Evolutionary conservation across 2,329 filamentous ascomycete genomes (phyloP).

Genomic region (Colletotrichum melonis): DNA sequence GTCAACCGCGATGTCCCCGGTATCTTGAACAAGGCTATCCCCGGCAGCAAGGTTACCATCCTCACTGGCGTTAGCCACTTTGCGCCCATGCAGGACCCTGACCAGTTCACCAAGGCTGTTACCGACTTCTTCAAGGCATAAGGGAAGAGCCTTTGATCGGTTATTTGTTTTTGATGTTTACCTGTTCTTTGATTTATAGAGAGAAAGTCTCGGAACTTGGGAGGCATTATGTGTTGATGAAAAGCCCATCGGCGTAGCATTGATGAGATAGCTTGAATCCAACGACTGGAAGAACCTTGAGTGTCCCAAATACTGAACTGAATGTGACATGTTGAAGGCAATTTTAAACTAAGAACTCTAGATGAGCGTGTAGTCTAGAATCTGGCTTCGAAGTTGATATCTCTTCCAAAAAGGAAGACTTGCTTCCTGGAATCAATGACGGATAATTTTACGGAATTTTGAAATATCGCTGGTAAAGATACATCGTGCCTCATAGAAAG

Average conservation of each 20-base stretch:
- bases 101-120: slow-evolving; percentile 46
- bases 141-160: background rate
- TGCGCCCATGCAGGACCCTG: slow-evolving; percentile 54
- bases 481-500: no score
- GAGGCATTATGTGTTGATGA: background rate
- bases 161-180: background rate
- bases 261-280: background rate
- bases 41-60: slow-evolving; percentile 49
- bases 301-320: background rate
- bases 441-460: no score
- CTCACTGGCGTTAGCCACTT: slow-evolving; percentile 55
- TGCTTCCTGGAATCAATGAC: no score
- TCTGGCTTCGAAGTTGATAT: no score
- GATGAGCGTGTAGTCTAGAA: no score
- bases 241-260: background rate
- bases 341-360: no score
- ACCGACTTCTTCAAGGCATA: slow-evolving; percentile 42
- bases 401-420: no score
- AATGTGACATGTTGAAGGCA: no score
- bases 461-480: no score
- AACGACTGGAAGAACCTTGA: background rate
- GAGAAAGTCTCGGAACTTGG: background rate
- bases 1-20: slow-evolving; percentile 50
- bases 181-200: background rate
- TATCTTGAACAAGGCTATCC: slow-evolving; percentile 48